Evolutionary conservation across 2,329 filamentous ascomycete genomes (phyloP), one percentile per base, ranked within the genome.

Genomic region (Xylariaceae sp.): DNA sequence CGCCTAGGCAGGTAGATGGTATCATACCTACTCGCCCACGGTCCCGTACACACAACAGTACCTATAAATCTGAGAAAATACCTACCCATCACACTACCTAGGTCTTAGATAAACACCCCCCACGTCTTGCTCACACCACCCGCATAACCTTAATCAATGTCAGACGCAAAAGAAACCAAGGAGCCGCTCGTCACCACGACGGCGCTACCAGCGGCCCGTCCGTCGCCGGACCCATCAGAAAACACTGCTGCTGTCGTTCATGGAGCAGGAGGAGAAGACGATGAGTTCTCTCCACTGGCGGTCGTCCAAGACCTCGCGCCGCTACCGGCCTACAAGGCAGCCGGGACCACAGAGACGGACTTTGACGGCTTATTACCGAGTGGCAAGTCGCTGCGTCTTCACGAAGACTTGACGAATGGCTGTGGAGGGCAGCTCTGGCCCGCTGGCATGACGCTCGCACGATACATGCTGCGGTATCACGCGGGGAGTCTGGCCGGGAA

Each of bases 371-470:
- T 94, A 50, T 78, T 96, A 35, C 30, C 51, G 2, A 40, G 35
- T 6, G 72, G 77, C 26, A 74, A 80, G 47, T 85, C 88, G 8
- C 78, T 97, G 58, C 78, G 81, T 57, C 81, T 97, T 12, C 87
- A 89, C 65, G 91, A 96, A 71, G 91, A 97, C 71, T 80, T 96
- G 47, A 83, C 82, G 54, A 83, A 88, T 60, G 94, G 94, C 57
- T 97, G 94, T 71, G 94, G 94, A 47, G 94, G 94, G 2, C 89
- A 95, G 72, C 80, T 95, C 8, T 97, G 94, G 94, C 92, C 91
- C 2, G 92, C 92, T 0, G 94, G 94, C 8, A 88, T 95, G 84
- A 82, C 94, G 12, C 77, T 99, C 51, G 82, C 88, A 26, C 89
- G 87, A 71, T 95, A 97, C 69, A 81, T 97, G 79, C 77, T 97